Conservation (phyloP, 1,284 basidiomycete species). For the Pyrrhoderma lamaoense region DNA sequence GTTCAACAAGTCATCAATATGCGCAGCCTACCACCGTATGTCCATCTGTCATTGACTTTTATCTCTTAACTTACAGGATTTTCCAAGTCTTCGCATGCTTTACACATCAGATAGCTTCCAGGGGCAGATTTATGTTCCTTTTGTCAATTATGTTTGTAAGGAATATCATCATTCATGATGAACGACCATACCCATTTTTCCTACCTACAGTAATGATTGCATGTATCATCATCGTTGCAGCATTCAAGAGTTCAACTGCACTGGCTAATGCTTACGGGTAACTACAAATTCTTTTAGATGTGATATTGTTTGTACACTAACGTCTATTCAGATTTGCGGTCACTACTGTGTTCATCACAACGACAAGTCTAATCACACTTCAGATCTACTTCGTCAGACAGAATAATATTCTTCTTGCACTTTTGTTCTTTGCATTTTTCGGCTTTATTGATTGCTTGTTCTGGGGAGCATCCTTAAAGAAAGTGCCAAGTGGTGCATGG, state of each 20-base stretch:
- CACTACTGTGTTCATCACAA: constrained; percentile 56
- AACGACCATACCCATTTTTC: not conserved
- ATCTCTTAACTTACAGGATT: too few relatives aligned
- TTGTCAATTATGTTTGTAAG: constrained; percentile 45
- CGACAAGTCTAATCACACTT: constrained; percentile 48
- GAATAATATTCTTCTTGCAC: constrained; percentile 35
- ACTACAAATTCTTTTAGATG: not conserved
- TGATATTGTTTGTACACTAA: not conserved
- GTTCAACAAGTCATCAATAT: constrained; percentile 57
- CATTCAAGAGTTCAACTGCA: constrained; percentile 43
- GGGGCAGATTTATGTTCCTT: constrained; percentile 60
- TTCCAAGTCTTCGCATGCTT: constrained; percentile 39
- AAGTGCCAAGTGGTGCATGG: constrained; percentile 58
- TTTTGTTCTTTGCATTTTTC: constrained; percentile 46
- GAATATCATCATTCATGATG: not conserved
- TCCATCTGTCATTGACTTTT: constrained; percentile 10
- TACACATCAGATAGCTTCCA: constrained; percentile 54
- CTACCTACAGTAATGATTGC: constrained; percentile 38
- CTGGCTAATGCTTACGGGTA: constrained; percentile 47
- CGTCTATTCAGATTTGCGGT: constrained; percentile 43
- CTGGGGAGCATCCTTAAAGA: constrained; percentile 54
- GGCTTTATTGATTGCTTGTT: constrained; percentile 59
- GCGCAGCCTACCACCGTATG: constrained; percentile 45
- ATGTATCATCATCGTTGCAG: constrained; percentile 49
- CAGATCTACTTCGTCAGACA: constrained; percentile 51